Evolutionary conservation across 1,284 basidiomycete genomes (phyloP).

Genomic region (Butyriboletus appendiculatus): DNA sequence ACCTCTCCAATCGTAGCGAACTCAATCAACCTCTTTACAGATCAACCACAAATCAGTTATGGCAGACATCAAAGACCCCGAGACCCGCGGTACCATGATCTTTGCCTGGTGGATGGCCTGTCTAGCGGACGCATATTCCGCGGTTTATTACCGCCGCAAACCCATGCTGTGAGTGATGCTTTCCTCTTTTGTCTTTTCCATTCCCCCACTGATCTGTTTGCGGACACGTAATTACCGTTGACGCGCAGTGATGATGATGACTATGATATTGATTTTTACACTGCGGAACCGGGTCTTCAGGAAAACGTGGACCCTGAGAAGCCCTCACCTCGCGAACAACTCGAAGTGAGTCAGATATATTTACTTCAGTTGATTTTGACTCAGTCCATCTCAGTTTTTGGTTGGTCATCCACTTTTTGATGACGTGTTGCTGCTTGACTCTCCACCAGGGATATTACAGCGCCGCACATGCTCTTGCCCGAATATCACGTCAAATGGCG

Average conservation of each 20-base stretch:
- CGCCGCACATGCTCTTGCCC: slow-evolving; percentile 78
- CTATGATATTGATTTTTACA: slow-evolving; percentile 80
- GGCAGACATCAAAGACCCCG: slow-evolving; percentile 65
- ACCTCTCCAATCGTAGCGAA: background rate
- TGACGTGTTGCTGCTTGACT: slow-evolving; percentile 25
- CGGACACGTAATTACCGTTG: slow-evolving; percentile 40
- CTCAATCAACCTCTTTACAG: slow-evolving; percentile 38
- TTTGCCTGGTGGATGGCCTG: slow-evolving; percentile 82
- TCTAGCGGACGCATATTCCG: slow-evolving; percentile 57
- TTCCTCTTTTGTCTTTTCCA: slow-evolving; percentile 23
- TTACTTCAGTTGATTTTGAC: slow-evolving; percentile 12
- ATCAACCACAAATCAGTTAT: slow-evolving; percentile 81
- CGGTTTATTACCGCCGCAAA: slow-evolving; percentile 62
- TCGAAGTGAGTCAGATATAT: slow-evolving; percentile 54
- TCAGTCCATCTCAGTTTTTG: slow-evolving; percentile 36
- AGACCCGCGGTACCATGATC: slow-evolving; percentile 76
- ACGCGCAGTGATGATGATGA: slow-evolving; percentile 55
- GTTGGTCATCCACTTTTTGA: slow-evolving; percentile 35
- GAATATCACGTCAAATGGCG: slow-evolving; percentile 78
- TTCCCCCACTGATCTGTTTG: slow-evolving; percentile 40
- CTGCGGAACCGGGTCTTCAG: slow-evolving; percentile 58
- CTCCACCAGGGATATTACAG: slow-evolving; percentile 67
- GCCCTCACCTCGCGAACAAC: slow-evolving; percentile 69
- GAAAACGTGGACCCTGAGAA: slow-evolving; percentile 49
- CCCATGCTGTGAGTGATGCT: slow-evolving; percentile 60